Conservation (phyloP, 176 grass and related monocot species). For the Pontederia paniculata region DNA sequence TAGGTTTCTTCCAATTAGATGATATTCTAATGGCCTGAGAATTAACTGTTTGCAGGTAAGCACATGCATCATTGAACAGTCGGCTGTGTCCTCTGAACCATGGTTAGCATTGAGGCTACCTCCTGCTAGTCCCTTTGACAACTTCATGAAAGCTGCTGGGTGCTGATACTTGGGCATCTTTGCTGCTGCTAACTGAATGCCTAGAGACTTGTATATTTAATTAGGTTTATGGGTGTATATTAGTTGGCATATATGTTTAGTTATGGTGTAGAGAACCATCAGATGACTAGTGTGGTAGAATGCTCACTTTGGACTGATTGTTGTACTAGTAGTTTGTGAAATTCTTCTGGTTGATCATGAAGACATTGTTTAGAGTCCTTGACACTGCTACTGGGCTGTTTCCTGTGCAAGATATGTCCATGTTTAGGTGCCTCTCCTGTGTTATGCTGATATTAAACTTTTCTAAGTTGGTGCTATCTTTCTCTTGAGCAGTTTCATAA, state of each 20-base stretch:
- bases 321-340: too few species aligned
- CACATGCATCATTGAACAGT: conserved; percentile 26
- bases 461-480: too few species aligned
- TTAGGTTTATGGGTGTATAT: background rate
- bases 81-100: conserved; percentile 21
- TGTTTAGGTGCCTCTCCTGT: too few species aligned
- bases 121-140: conserved; percentile 88
- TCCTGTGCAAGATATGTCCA: too few species aligned
- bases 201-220: background rate
- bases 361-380: too few species aligned
- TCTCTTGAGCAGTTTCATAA: too few species aligned
- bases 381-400: too few species aligned
- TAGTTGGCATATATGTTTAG: background rate
- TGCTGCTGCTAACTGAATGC: background rate
- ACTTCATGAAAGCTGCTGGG: conserved; percentile 82
- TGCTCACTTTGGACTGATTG: too few species aligned
- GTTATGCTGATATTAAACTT: too few species aligned
- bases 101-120: conserved; percentile 56
- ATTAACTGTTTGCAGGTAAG: conserved; percentile 37
- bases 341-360: too few species aligned
- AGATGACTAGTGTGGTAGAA: too few species aligned
- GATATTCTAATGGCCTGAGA: background rate
- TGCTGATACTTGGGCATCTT: conserved; percentile 27
- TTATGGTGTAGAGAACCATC: too few species aligned
- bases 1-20: background rate